phyloP scores from a whole-genome alignment of 2,329 filamentous ascomycete species.

The Lasiodiplodia hormozganensis region DNA sequence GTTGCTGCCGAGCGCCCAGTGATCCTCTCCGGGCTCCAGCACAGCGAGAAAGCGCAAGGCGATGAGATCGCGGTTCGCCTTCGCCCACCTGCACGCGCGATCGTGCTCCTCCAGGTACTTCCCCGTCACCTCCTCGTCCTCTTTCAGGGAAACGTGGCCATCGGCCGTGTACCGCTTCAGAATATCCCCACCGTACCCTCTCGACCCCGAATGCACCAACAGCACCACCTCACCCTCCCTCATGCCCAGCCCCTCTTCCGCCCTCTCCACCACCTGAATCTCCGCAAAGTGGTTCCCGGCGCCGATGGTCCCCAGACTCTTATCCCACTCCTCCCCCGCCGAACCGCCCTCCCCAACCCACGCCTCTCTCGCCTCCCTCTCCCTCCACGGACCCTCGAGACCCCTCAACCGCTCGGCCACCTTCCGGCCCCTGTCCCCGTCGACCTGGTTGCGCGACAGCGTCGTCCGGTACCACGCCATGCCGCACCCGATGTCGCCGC shows the following conservation, averaged over 20 bases:
- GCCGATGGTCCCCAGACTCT: slow-evolving; percentile 46
- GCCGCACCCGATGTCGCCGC: slow-evolving; percentile 49
- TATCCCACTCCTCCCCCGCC: slow-evolving; percentile 43
- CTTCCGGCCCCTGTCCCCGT: slow-evolving; percentile 43
- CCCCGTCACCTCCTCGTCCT: slow-evolving; percentile 36
- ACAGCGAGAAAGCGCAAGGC: slow-evolving; percentile 47
- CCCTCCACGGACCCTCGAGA: slow-evolving; percentile 46
- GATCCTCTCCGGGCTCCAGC: slow-evolving; percentile 43
- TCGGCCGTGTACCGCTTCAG: slow-evolving; percentile 41
- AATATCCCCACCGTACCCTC: slow-evolving; percentile 45
- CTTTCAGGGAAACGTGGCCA: slow-evolving; percentile 37
- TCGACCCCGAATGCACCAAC: slow-evolving; percentile 48
- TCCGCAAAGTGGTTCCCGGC: slow-evolving; percentile 50
- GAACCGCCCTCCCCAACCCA: slow-evolving; percentile 40
- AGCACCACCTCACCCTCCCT: slow-evolving; percentile 43
- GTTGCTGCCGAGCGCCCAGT: slow-evolving; percentile 35
- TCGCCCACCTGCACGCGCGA: slow-evolving; percentile 46
- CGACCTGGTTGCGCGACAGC: slow-evolving; percentile 40
- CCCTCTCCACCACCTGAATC: slow-evolving; percentile 45
- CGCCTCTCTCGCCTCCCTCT: slow-evolving; percentile 35
- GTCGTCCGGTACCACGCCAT: slow-evolving; percentile 49
- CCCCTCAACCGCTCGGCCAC: slow-evolving; percentile 46
- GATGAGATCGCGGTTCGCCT: slow-evolving; percentile 48
- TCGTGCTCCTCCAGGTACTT: slow-evolving; percentile 46
- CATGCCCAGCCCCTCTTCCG: slow-evolving; percentile 31